Evolutionary conservation across 2,329 filamentous ascomycete genomes (phyloP).

Genomic region (Macrophomina tecta): DNA sequence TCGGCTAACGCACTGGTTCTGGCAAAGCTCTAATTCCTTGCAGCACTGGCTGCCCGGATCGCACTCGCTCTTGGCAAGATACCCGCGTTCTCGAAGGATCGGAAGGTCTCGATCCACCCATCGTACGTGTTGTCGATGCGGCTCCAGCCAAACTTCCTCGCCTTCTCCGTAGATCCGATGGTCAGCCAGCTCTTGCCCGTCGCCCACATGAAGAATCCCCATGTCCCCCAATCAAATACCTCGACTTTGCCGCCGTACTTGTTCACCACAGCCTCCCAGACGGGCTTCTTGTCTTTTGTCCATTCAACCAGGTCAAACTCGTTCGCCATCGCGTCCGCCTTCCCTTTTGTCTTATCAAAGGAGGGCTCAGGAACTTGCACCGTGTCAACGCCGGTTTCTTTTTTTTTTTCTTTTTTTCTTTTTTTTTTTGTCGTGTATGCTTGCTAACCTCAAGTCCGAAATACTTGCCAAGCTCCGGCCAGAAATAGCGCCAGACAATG

Average conservation of each 20-base stretch:
- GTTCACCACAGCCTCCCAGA: constrained; percentile 11
- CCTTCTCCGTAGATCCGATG: constrained; percentile 3
- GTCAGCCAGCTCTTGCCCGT: constrained; percentile 21
- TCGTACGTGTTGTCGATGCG: constrained; percentile 15
- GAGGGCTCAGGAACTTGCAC: background rate
- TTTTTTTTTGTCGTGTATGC: too few relatives aligned
- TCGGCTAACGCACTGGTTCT: background rate
- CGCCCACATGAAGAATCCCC: constrained; percentile 19
- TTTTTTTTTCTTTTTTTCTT: too few relatives aligned
- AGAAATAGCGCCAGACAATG: constrained; percentile 19
- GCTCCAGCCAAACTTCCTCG: constrained; percentile 7
- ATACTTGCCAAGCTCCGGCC: constrained; percentile 3
- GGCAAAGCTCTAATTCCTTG: background rate
- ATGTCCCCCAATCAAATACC: constrained; percentile 9
- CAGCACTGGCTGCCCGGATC: background rate
- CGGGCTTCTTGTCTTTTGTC: constrained; percentile 10
- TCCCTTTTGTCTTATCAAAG: constrained; percentile 13
- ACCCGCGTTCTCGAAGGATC: constrained; percentile 17
- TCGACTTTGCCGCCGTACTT: background rate
- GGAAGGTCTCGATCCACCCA: constrained; percentile 11
- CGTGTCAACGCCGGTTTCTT: too few relatives aligned
- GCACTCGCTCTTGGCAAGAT: background rate
- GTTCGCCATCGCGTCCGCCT: constrained; percentile 3
- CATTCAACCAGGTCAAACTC: constrained; percentile 11
- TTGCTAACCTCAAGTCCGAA: background rate